phyloP scores from a whole-genome alignment of 345 rosid species.

The Xanthoceras sorbifolium region DNA sequence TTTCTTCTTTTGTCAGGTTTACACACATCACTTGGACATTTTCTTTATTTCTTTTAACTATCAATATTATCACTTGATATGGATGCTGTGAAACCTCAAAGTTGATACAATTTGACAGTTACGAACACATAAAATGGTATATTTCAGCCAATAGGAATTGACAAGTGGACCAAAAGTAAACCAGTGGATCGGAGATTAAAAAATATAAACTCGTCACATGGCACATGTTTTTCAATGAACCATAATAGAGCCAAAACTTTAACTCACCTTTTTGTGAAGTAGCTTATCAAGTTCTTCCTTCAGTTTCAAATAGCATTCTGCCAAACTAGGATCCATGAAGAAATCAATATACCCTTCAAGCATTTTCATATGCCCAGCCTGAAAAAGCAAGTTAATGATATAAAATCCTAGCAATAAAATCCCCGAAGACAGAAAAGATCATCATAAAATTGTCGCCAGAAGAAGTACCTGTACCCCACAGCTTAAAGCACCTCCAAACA shows the following conservation, averaged over 20 bases:
- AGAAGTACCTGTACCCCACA: slow-evolving; percentile 67
- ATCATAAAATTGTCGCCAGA: background rate
- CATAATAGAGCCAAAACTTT: background rate
- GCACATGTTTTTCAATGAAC: background rate
- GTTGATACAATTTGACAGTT: background rate
- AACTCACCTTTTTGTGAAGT: slow-evolving; percentile 66
- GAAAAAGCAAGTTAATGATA: slow-evolving; percentile 19
- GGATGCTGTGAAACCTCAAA: background rate
- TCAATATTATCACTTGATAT: background rate
- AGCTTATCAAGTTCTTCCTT: slow-evolving; percentile 83
- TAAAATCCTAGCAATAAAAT: slow-evolving; percentile 6
- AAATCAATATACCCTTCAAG: slow-evolving; percentile 87
- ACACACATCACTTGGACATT: background rate
- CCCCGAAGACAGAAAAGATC: background rate
- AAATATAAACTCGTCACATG: background rate
- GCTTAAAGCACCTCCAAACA: slow-evolving; percentile 82
- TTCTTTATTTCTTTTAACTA: background rate
- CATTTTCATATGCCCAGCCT: slow-evolving; percentile 97
- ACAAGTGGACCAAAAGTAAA: background rate
- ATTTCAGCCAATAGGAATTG: background rate
- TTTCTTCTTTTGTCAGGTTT: background rate
- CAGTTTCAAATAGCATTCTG: slow-evolving; percentile 80
- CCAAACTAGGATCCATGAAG: slow-evolving; percentile 90
- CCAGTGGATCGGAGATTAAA: background rate
- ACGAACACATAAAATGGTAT: background rate